Evolutionary conservation across 164 flowering plant species (phyloP).

Genomic region (Annona cherimola): DNA sequence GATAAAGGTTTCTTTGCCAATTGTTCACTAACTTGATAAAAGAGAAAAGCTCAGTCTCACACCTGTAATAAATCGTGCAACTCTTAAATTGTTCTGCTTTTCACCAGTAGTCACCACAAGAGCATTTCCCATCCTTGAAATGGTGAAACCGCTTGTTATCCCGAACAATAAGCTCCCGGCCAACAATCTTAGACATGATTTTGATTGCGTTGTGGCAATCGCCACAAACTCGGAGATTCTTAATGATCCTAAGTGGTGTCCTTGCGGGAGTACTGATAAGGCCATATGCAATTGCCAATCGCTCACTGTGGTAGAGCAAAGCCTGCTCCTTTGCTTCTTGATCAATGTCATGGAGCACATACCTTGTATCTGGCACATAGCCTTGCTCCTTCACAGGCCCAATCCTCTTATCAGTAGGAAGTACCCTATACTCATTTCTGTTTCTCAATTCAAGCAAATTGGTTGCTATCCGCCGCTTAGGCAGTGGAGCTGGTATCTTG

Average conservation of each 20-base stretch:
- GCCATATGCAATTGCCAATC: constrained; percentile 85
- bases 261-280: constrained; percentile 81
- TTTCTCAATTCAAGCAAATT: constrained; percentile 74
- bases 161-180: constrained; percentile 81
- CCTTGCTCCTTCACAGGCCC: constrained; percentile 41
- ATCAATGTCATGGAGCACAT: constrained; percentile 89
- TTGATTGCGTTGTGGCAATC: constrained; percentile 91
- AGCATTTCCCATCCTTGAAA: constrained; percentile 84
- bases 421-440: constrained; percentile 41
- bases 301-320: constrained; percentile 76
- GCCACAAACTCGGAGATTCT: constrained; percentile 80
- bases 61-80: constrained; percentile 6
- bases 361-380: constrained; percentile 83
- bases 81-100: constrained; percentile 2
- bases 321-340: constrained; percentile 95
- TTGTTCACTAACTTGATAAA: not conserved
- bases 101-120: constrained; percentile 91
- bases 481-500: constrained; percentile 61
- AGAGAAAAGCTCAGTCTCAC: constrained; percentile 1
- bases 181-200: constrained; percentile 84
- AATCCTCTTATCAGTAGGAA: constrained; percentile 38
- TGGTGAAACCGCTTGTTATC: constrained; percentile 88
- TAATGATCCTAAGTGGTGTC: constrained; percentile 71
- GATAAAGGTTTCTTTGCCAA: not conserved
- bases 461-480: constrained; percentile 36